Evolutionary conservation across 495 filamentous ascomycete species (phyloP).

Genomic region (Haplographium delicatum): DNA sequence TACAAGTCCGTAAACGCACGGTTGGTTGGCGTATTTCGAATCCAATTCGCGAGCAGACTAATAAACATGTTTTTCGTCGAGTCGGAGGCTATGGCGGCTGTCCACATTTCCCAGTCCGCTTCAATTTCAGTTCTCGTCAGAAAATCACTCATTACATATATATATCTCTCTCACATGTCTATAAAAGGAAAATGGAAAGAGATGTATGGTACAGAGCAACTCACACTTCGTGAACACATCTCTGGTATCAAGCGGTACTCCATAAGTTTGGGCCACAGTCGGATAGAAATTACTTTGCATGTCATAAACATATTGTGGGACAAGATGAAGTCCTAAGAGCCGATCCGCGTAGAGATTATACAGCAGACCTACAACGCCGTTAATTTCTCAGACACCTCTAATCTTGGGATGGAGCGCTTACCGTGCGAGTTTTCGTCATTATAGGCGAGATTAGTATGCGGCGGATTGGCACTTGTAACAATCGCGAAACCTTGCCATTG

Average conservation of each 20-base stretch:
- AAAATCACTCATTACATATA: no score
- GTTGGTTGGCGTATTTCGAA: constrained; percentile 68
- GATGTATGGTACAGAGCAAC: neutral
- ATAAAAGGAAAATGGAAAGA: no score
- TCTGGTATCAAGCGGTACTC: constrained; percentile 77
- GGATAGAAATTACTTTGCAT: constrained; percentile 80
- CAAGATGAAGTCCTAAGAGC: constrained; percentile 63
- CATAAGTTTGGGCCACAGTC: constrained; percentile 64
- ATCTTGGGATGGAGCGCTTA: neutral
- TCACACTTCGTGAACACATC: constrained; percentile 70
- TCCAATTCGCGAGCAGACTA: constrained; percentile 64
- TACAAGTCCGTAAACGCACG: constrained; percentile 77
- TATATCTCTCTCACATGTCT: no score
- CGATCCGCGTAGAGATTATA: constrained; percentile 86
- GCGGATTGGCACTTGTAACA: constrained; percentile 53
- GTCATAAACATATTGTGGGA: constrained; percentile 69
- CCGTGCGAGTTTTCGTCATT: constrained; percentile 43
- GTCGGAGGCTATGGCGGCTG: constrained; percentile 61
- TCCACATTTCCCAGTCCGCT: constrained; percentile 80
- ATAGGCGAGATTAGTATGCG: constrained; percentile 69
- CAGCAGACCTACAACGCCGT: constrained; percentile 65
- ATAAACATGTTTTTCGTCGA: constrained; percentile 63
- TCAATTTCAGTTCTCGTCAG: neutral
- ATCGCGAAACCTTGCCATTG: constrained; percentile 75
- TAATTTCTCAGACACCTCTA: neutral